Percentiles rank a stretch among this genome's conserved stretches.
These are phyloP conservation scores for Trichoderma semiorbis DNA, from an alignment of 2,329 filamentous ascomycete species.

Conservation along the genomic window DNA sequence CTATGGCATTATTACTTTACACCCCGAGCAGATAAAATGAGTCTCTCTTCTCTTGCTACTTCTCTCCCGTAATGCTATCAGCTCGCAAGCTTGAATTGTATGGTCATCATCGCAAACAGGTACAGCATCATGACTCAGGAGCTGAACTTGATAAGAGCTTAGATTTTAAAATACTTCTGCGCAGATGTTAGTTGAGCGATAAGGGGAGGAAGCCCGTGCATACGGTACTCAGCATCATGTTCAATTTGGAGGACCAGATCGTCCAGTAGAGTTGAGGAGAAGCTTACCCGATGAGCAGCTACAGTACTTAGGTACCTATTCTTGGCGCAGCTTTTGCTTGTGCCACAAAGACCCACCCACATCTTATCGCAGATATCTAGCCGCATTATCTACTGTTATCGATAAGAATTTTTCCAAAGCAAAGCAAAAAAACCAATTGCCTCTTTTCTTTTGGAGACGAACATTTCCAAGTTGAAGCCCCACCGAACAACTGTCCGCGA, in stretches of 20 bases:
- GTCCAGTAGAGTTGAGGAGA: neutral
- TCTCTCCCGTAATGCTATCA: too few relatives aligned
- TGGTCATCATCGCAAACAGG: neutral
- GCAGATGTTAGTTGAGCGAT: neutral
- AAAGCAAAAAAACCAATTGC: neutral
- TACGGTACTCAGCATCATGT: neutral
- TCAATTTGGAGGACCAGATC: neutral
- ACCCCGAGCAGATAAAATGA: neutral
- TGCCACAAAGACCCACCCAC: neutral
- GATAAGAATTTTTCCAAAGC: neutral
- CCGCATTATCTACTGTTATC: neutral
- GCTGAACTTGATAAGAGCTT: neutral
- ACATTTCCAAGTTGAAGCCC: conserved; percentile 13
- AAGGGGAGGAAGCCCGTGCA: neutral
- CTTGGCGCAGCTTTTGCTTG: neutral
- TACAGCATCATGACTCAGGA: neutral
- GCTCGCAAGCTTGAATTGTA: neutral
- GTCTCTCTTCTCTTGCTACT: neutral
- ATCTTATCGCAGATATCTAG: neutral
- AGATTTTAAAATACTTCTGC: neutral
- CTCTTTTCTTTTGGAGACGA: neutral
- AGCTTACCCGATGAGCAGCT: neutral
- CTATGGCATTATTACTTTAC: neutral
- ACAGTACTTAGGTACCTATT: neutral
- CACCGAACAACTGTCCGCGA: neutral